A percentile compares a stretch with the other conserved stretches of the same genome.
These are phyloP conservation scores for Beauveria bassiana DNA, from an alignment of 2,329 filamentous ascomycete species.

Conservation along the genomic window DNA sequence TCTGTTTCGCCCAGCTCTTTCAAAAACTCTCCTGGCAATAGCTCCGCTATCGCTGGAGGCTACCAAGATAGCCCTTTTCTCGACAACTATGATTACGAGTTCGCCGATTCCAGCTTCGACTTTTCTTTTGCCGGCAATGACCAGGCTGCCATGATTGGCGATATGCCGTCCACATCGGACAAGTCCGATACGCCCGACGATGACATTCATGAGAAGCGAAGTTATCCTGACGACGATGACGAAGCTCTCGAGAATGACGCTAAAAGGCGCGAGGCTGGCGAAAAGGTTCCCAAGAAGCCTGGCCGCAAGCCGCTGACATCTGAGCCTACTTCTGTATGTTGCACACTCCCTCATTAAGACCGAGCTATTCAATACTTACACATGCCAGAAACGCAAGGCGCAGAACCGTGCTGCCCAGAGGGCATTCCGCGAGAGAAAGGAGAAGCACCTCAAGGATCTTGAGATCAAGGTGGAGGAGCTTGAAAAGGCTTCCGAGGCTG, in stretches of 20 bases:
- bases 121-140: slow-evolving; percentile 46
- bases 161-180: slow-evolving; percentile 51
- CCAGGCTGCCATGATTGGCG: slow-evolving; percentile 65
- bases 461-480: slow-evolving; percentile 70
- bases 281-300: slow-evolving; percentile 88
- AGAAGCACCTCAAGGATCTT: slow-evolving; percentile 79
- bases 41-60: slow-evolving; percentile 30
- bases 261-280: slow-evolving; percentile 74
- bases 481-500: slow-evolving; percentile 73
- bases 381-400: slow-evolving; percentile 77
- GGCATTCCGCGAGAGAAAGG: slow-evolving; percentile 90
- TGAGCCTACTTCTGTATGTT: slow-evolving; percentile 79
- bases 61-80: slow-evolving; percentile 74
- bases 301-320: slow-evolving; percentile 92
- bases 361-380: slow-evolving; percentile 9
- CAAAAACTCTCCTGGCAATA: slow-evolving; percentile 39
- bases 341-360: rapidly evolving
- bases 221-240: slow-evolving; percentile 61
- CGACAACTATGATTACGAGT: slow-evolving; percentile 68
- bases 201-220: slow-evolving; percentile 58
- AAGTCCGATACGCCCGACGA: slow-evolving; percentile 53
- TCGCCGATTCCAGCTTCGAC: slow-evolving; percentile 71
- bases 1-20: slow-evolving; percentile 42
- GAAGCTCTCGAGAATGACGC: slow-evolving; percentile 33
- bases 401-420: slow-evolving; percentile 90